Conservation (phyloP, 768 basidiomycete species). For the Amanita polypyramis region DNA sequence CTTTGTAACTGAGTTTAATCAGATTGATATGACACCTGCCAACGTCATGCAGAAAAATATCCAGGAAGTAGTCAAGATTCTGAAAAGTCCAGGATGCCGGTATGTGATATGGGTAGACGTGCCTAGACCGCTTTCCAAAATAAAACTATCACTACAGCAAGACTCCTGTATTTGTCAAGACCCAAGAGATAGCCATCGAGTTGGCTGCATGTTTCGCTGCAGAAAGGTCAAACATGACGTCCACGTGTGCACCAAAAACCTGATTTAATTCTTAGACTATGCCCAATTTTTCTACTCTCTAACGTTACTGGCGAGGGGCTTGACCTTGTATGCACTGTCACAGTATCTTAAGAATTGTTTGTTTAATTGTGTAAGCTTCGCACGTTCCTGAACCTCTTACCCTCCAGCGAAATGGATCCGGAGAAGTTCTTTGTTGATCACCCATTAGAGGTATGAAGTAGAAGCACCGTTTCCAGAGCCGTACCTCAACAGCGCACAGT, state of each 20-base stretch:
- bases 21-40: constrained; percentile 97
- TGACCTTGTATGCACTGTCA: constrained; percentile 42
- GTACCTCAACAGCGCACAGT: constrained; percentile 29
- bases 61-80: constrained; percentile 86
- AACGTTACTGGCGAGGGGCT: constrained; percentile 94
- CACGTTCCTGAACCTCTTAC: constrained; percentile 84
- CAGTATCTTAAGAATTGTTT: background rate
- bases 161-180: constrained; percentile 76
- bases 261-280: constrained; percentile 44
- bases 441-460: constrained; percentile 55
- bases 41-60: constrained; percentile 87
- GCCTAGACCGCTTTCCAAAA: background rate
- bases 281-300: constrained; percentile 86
- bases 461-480: background rate
- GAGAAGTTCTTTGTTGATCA: constrained; percentile 74
- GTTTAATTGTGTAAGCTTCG: constrained; percentile 41
- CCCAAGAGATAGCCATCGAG: constrained; percentile 71
- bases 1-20: background rate
- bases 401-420: constrained; percentile 76
- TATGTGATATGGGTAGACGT: constrained; percentile 19
- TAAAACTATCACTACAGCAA: constrained; percentile 37
- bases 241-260: background rate
- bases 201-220: constrained; percentile 63
- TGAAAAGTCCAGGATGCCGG: constrained; percentile 91
- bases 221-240: constrained; percentile 42